Evolutionary conservation across 2,329 filamentous ascomycete genomes (phyloP).

Genomic region (Xylaria hypoxylon): DNA sequence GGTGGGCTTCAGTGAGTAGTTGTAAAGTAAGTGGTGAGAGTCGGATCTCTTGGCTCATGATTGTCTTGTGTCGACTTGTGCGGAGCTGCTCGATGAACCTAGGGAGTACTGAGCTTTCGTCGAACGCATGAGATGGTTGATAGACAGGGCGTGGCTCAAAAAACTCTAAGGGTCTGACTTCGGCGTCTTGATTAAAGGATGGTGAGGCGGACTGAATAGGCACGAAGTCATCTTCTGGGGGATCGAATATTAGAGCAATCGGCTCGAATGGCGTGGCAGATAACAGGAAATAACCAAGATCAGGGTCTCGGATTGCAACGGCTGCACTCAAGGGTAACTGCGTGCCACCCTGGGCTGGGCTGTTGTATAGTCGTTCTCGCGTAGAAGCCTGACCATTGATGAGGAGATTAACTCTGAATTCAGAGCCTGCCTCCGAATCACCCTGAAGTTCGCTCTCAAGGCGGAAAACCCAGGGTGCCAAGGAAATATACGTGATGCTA

Average conservation of each 20-base stretch:
- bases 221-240: conserved; percentile 63
- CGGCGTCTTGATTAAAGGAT: conserved; percentile 56
- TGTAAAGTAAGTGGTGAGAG: conserved; percentile 77
- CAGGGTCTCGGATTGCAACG: conserved; percentile 67
- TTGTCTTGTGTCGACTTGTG: conserved; percentile 69
- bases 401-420: conserved; percentile 71
- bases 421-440: conserved; percentile 67
- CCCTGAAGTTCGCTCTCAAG: conserved; percentile 70
- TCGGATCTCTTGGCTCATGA: conserved; percentile 74
- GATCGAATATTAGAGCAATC: conserved; percentile 69
- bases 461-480: conserved; percentile 72
- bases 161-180: conserved; percentile 62
- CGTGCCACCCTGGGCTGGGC: conserved; percentile 58
- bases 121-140: conserved; percentile 71
- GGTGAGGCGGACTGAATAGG: conserved; percentile 59
- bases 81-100: conserved; percentile 66
- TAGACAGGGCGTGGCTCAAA: conserved; percentile 75
- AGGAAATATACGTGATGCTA: conserved; percentile 69
- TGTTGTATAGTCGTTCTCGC: conserved; percentile 68
- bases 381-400: conserved; percentile 68
- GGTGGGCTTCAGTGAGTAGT: conserved; percentile 78
- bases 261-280: conserved; percentile 70
- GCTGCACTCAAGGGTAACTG: conserved; percentile 65
- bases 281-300: conserved; percentile 72
- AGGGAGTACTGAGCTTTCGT: conserved; percentile 67